Evolutionary conservation across 2,329 filamentous ascomycete species (phyloP), one percentile per base, ranked within the genome.

Genomic region (Aspergillus novofumigatus): DNA sequence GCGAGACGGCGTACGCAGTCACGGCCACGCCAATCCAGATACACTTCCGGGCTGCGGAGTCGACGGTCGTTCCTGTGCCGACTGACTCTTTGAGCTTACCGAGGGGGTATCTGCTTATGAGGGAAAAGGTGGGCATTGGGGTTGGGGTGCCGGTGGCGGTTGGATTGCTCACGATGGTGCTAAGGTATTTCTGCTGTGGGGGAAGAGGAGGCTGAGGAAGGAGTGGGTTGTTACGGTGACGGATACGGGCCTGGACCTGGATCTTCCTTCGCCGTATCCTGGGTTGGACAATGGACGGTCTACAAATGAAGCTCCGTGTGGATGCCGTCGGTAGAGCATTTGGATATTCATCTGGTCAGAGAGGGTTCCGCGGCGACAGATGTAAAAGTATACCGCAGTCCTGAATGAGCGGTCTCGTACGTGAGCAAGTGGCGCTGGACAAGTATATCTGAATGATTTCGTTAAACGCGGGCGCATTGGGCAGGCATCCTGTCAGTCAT

Each of bases 21-120:
- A 61, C 55, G 23, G 60, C 55, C 2, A 59, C 59, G 6, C 52
- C 55, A 0, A 60, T 64, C 32, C 60, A 63, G 26, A 60, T 63
- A 21, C 60, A 57, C 1, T 64, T 61, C 49, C 53, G 44, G 26
- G 57, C 57, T 1, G 47, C 55, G 17, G 57, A 64, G 29, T 64
- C 62, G 0, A 51, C 47, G 2, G n/a, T 55, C 11, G 56, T 59
- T 4, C 57, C 53, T 10, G 42, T 54, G 10, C 60, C 60, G 26
- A 25, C 54, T 44, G 23, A 53, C 23, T 48, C 55, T 9, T 47
- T 59, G 11, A 17, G 17, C 9, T 25, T 59, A 1, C 56, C 56
- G 2, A n/a, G 41, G 4, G 49, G 48, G n/a, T 56, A 23, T 20
- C 42, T 62, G 7, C 42, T 41, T 45, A 56, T 45, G 8, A 41